These are phyloP conservation scores for Fusarium sp. DNA, from an alignment of 2,329 filamentous ascomycete species.

Conservation along the genomic window DNA sequence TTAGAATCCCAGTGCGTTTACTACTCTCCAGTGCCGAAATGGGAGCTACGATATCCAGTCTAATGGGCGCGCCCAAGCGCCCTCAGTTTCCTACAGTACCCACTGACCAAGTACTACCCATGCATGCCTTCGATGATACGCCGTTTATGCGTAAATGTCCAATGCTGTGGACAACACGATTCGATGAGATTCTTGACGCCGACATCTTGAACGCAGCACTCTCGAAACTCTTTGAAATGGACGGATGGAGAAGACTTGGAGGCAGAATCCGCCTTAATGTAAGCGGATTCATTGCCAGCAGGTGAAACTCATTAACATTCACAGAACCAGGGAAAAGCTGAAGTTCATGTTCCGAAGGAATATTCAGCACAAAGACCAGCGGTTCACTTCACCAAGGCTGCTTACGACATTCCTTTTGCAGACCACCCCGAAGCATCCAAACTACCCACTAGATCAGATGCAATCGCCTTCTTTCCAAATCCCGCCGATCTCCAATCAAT, in stretches of 20 bases:
- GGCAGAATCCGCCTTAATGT: constrained; percentile 41
- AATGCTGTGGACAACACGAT: constrained; percentile 35
- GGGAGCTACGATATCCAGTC: neutral
- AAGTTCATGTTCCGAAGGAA: constrained; percentile 45
- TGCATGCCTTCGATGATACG: constrained; percentile 47
- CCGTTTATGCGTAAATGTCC: constrained; percentile 37
- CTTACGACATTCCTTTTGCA: constrained; percentile 47
- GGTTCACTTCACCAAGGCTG: constrained; percentile 51
- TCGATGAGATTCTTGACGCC: constrained; percentile 47
- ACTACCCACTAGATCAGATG: constrained; percentile 43
- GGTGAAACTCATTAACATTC: neutral
- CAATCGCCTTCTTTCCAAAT: neutral
- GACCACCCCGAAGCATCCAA: constrained; percentile 53
- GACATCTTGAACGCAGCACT: constrained; percentile 43
- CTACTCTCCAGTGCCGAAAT: neutral
- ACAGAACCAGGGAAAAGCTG: constrained; percentile 36
- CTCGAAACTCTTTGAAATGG: constrained; percentile 37
- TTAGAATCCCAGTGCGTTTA: neutral
- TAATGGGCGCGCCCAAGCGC: neutral
- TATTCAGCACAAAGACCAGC: constrained; percentile 49
- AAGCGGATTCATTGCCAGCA: neutral
- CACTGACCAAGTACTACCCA: constrained; percentile 43
- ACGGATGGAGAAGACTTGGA: constrained; percentile 56
- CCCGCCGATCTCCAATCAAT: neutral
- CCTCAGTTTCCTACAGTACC: neutral